Base-by-base conservation (phyloP, 73 alveolate species). In the Paramecium biaurelia region DNA sequence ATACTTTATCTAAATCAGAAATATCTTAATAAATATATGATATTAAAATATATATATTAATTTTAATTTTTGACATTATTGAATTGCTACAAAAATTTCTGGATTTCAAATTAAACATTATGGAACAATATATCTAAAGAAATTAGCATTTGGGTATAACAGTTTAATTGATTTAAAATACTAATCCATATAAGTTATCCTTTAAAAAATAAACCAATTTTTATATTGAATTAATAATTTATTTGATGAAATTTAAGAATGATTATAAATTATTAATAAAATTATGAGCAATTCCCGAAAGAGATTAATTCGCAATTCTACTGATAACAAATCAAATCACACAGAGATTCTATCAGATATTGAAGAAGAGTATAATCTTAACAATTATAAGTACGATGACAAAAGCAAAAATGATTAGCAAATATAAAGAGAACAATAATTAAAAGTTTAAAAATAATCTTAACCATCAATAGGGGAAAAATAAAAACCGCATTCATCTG, bases 211-310 rank as follows among this genome's bases (percentile, higher is more conserved):
- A 63, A 63, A n/a, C 84, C 84, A 2, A 26, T 63, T 59, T 4
- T 59, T n/a, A 59, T 59, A 32, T 59, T 26, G 18, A 2, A 59
- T 32, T 20, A 59, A 49, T 49, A 49, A 23, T 59, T 63, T 26
- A 32, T 11, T 2, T 63, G 84, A 63, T 26, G 84, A 63, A 63
- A 63, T 63, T 30, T 63, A 63, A 63, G 49, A 63, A 63, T 63
- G 84, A 72, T 72, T 72, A 35, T 28, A 72, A 34, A 34, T 15
- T 7, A 72, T 15, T 67, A 30, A 72, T 72, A 35, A 72, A 47
- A 72, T 35, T 72, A 72, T 72, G 86, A 72, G 86, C 32, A 72
- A 72, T 35, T 72, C 86, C 56, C 56, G 86, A 72, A 72, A 72
- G 63, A 72, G 86, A 11, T 72, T 72, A 72, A 38, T 72, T 32